Evolutionary conservation across 2,329 filamentous ascomycete species (phyloP).

Genomic region (Paracamarosporium sp.): DNA sequence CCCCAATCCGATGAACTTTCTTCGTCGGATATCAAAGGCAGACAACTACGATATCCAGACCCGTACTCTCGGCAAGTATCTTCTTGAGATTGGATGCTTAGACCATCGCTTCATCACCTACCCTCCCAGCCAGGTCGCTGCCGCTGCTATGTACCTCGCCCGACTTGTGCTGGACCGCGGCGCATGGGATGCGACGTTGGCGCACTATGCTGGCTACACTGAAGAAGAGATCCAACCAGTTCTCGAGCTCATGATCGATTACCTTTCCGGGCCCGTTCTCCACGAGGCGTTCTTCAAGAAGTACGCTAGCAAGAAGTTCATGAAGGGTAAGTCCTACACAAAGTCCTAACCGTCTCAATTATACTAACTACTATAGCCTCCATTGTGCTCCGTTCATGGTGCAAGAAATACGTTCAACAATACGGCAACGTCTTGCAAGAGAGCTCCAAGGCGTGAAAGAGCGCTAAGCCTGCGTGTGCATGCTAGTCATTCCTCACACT

Average conservation of each 20-base stretch:
- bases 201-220: slow-evolving; percentile 90
- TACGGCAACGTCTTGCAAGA: slow-evolving; percentile 41
- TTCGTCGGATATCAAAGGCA: slow-evolving; percentile 97
- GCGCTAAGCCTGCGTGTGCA: slow-evolving; percentile 26
- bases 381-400: slow-evolving; percentile 90
- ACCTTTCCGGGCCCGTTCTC: slow-evolving; percentile 85
- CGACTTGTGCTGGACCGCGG: slow-evolving; percentile 90
- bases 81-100: slow-evolving; percentile 94
- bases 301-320: slow-evolving; percentile 98
- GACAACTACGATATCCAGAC: slow-evolving; percentile 99
- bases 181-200: slow-evolving; percentile 80
- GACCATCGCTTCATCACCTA: slow-evolving; percentile 94
- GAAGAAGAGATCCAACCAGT: slow-evolving; percentile 94
- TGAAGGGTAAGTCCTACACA: slow-evolving; percentile 76
- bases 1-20: slow-evolving; percentile 99
- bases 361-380: slow-evolving; percentile 67
- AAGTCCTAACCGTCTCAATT: neutral
- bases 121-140: slow-evolving; percentile 87
- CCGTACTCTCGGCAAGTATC: slow-evolving; percentile 94
- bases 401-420: slow-evolving; percentile 69
- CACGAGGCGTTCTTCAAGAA: slow-evolving; percentile 99
- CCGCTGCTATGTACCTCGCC: slow-evolving; percentile 92
- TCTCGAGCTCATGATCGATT: slow-evolving; percentile 94
- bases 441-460: slow-evolving; percentile 28
- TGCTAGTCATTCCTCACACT: slow-evolving; percentile 24